Evolutionary conservation across 23 red algal species (phyloP).

Genomic region (Gracilaria gracilis): DNA sequence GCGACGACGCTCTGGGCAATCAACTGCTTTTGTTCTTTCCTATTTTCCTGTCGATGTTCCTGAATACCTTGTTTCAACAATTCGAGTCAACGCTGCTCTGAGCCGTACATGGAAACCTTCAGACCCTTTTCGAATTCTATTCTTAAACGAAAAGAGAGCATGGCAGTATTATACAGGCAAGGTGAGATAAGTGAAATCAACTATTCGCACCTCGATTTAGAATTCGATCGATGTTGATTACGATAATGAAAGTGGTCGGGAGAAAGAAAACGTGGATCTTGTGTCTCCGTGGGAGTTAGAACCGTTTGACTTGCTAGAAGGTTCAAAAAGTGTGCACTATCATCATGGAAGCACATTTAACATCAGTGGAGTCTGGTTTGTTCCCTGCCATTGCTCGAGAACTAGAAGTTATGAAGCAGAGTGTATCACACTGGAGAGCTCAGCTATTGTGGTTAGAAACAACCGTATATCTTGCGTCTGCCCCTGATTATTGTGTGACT

Average conservation of each 20-base stretch:
- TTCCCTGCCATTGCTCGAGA: slow-evolving; percentile 57
- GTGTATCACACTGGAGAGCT: slow-evolving; percentile 49
- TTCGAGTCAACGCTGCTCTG: slow-evolving; percentile 65
- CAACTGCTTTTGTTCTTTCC: slow-evolving; percentile 52
- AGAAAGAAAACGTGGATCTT: slow-evolving; percentile 53
- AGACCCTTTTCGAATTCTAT: slow-evolving; percentile 89
- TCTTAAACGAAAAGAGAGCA: slow-evolving; percentile 71
- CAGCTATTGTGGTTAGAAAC: slow-evolving; percentile 70
- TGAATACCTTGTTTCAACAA: slow-evolving; percentile 81
- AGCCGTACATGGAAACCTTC: slow-evolving; percentile 62
- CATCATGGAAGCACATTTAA: slow-evolving; percentile 2
- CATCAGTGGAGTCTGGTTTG: slow-evolving; percentile 48
- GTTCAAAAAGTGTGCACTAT: not conserved
- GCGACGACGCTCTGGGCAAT: slow-evolving; percentile 13
- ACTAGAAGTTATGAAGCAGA: slow-evolving; percentile 48
- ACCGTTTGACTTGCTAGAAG: slow-evolving; percentile 22
- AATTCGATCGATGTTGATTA: slow-evolving; percentile 82
- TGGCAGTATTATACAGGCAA: slow-evolving; percentile 78
- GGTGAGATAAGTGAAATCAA: slow-evolving; percentile 49
- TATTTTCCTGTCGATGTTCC: slow-evolving; percentile 88
- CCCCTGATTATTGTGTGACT: slow-evolving; percentile 47
- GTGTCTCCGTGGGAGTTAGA: slow-evolving; percentile 86
- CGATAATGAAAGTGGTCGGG: slow-evolving; percentile 73
- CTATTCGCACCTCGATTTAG: slow-evolving; percentile 47
- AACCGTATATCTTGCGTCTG: slow-evolving; percentile 30